Base-by-base conservation (phyloP, 2,329 filamentous ascomycete species). In the Calonectria ilicicola region DNA sequence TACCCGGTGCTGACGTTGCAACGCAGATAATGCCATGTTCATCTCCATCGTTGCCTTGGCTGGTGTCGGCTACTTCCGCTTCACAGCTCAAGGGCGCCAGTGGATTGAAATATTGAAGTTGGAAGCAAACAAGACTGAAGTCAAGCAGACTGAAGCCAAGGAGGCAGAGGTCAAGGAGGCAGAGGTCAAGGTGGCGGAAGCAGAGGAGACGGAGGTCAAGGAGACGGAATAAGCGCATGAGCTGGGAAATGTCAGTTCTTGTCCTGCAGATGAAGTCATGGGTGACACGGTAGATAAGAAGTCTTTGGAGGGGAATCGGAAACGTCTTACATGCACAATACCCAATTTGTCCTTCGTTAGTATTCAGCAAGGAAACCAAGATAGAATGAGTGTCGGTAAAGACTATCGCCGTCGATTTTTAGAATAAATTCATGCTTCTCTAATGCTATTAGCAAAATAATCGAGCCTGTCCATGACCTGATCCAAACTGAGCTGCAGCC, bases 21-120 rank as follows among this genome's bases (percentile, higher is more conserved):
- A 26, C 32, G 3, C 27, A 85, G 84, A 84, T 58, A 86, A 86
- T 63, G 77, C 83, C 46, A 80, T 83, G 17, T 75, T 85, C 35
- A 51, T 83, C n/a, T 72, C 75, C 1, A 73, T 85, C 46, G 83
- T 81, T 4, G 79, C 81, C 0, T 23, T 84, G 12, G 82, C 77
- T 4, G 82, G 79, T 6, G 80, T 84, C 53, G 79, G 79, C 4
- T 85, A 82, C 56, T 75, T 83, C 15, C 82, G 80, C 10, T 84
- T 82, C 63, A 82, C 82, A 21, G 75, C 81, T 1, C 81, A 82
- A 65, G 80, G 82, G 35, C 77, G 76, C 19, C 77, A 65, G 46
- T 66, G 81, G 21, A 82, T 82, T 74, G 84, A 84, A 9, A 32
- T 9, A 32, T 5, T 9, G 9, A 32, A 32, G 29, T 5, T 9